Evolutionary conservation across 169 alveolate genomes (phyloP).

Genomic region (Theileria parva): DNA sequence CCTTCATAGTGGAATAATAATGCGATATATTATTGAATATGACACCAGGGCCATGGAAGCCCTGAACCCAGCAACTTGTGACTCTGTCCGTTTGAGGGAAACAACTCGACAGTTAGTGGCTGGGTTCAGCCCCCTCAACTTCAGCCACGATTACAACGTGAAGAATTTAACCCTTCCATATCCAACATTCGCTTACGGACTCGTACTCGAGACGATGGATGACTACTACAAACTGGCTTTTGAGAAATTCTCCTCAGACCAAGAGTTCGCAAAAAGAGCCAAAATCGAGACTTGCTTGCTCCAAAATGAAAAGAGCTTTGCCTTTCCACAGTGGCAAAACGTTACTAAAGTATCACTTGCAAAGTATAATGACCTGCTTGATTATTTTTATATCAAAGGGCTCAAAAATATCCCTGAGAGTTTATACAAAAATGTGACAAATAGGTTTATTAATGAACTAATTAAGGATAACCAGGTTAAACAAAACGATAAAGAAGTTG

Average conservation of each 20-base stretch:
- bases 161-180: slow-evolving; percentile 22
- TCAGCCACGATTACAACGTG: not conserved
- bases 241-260: slow-evolving; percentile 11
- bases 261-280: slow-evolving; percentile 17
- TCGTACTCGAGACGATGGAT: slow-evolving; percentile 33
- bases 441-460: slow-evolving; percentile 26
- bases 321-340: slow-evolving; percentile 35
- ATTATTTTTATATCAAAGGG: slow-evolving; percentile 23
- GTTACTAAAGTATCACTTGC: slow-evolving; percentile 9
- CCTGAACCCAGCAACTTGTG: not conserved
- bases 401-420: slow-evolving; percentile 56
- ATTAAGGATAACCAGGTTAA: slow-evolving; percentile 24
- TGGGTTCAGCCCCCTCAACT: slow-evolving; percentile 14
- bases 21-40: slow-evolving; percentile 60
- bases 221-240: slow-evolving; percentile 37
- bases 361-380: slow-evolving; percentile 27
- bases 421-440: slow-evolving; percentile 37
- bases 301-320: slow-evolving; percentile 28
- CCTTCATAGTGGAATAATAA: slow-evolving; percentile 45
- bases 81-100: slow-evolving; percentile 3
- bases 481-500: slow-evolving; percentile 12
- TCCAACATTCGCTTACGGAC: slow-evolving; percentile 1
- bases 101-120: not conserved
- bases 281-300: slow-evolving; percentile 42
- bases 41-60: slow-evolving; percentile 56